Evolutionary conservation across 306 rosid genomes (phyloP).

Genomic region (Acacia melanoxylon): DNA sequence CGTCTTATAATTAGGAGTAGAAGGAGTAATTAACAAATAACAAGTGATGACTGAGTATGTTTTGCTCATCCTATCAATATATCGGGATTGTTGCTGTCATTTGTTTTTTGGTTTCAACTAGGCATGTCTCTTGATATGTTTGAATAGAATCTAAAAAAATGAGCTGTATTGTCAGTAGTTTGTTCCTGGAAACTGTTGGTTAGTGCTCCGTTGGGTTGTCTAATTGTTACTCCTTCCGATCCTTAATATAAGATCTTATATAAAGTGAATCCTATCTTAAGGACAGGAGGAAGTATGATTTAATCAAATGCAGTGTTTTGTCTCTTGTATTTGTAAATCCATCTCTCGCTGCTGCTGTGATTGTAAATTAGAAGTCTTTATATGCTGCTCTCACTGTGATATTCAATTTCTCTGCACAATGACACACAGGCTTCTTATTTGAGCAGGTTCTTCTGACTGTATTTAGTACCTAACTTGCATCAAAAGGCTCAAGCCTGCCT

Average conservation of each 20-base stretch:
- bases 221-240: not conserved
- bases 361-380: not conserved
- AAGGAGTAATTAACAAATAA: not conserved
- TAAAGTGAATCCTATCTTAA: too few species aligned
- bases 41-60: not conserved
- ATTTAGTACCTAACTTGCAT: conserved; percentile 17
- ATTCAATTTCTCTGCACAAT: not conserved
- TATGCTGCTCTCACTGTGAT: not conserved
- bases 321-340: not conserved
- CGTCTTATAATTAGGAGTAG: too few species aligned
- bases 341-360: not conserved
- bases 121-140: not conserved
- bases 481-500: not conserved
- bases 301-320: not conserved
- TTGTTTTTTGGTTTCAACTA: not conserved
- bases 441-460: conserved; percentile 9
- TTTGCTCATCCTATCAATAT: not conserved
- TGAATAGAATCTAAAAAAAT: not conserved
- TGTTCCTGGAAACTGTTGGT: conserved; percentile 3
- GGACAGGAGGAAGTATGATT: too few species aligned
- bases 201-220: not conserved
- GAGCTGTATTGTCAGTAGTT: not conserved
- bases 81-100: not conserved
- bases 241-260: too few species aligned
- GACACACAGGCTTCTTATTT: not conserved